These are phyloP conservation scores for Solanum medicagineum DNA, from an alignment of 257 asterid genomes.

Conservation along the genomic window DNA sequence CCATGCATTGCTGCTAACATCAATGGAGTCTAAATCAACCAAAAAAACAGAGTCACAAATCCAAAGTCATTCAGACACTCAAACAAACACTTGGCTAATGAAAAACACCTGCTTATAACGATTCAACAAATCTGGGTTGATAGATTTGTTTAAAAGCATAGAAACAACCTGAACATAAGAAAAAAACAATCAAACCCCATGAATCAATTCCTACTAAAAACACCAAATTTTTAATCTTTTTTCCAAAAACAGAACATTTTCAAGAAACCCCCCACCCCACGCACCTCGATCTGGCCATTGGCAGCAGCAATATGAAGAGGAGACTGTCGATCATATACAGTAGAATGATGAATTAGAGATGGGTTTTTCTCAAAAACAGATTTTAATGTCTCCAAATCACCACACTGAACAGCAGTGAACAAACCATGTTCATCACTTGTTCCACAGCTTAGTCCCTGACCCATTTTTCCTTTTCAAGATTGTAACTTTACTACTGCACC, in stretches of 20 bases:
- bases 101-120: slow-evolving; percentile 61
- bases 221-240: neutral
- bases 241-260: neutral
- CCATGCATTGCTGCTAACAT: slow-evolving; percentile 99
- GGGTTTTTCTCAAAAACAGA: slow-evolving; percentile 33
- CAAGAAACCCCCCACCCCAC: slow-evolving; percentile 3
- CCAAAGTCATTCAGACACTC: neutral
- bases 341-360: slow-evolving; percentile 32
- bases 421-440: slow-evolving; percentile 56
- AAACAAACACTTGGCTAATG: neutral
- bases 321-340: slow-evolving; percentile 68
- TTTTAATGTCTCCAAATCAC: slow-evolving; percentile 54
- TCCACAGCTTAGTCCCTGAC: slow-evolving; percentile 90
- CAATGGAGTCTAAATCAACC: slow-evolving; percentile 70
- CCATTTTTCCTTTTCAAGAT: slow-evolving; percentile 27
- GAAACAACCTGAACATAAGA: slow-evolving; percentile 48
- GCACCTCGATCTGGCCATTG: slow-evolving; percentile 95
- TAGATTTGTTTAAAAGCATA: slow-evolving; percentile 63
- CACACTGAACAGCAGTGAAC: slow-evolving; percentile 60
- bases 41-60: neutral
- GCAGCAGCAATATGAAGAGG: slow-evolving; percentile 93
- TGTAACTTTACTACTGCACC: slow-evolving; percentile 21
- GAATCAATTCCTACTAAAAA: neutral
- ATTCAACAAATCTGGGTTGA: slow-evolving; percentile 72
- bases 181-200: slow-evolving; percentile 5